Conservation (phyloP, 148 eudicot species). For the Vaccinium darrowii region DNA sequence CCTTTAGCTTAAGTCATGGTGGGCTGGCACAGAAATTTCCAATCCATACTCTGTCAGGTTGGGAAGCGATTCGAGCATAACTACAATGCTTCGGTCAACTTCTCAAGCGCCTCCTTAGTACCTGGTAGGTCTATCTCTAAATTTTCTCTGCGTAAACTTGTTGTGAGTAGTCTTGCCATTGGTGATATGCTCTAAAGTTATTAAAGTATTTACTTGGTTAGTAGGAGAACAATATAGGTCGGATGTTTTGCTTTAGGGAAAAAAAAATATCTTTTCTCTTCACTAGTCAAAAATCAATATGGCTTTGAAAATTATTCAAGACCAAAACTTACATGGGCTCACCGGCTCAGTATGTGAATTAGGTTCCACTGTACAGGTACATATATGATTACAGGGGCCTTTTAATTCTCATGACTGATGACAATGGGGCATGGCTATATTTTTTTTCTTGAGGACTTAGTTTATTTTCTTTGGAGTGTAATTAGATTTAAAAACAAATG, state of each 20-base stretch:
- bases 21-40: slow-evolving; percentile 74
- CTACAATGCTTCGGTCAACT: slow-evolving; percentile 25
- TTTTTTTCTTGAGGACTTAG: neutral
- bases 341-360: neutral
- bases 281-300: neutral
- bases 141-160: slow-evolving; percentile 16
- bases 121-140: slow-evolving; percentile 26
- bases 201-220: slow-evolving; percentile 7
- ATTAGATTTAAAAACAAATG: neutral
- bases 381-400: neutral
- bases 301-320: neutral
- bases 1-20: slow-evolving; percentile 30
- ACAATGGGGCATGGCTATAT: neutral
- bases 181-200: neutral
- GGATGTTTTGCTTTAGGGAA: neutral
- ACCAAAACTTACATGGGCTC: neutral
- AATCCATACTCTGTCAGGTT: slow-evolving; percentile 40
- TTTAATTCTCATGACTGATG: neutral
- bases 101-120: slow-evolving; percentile 26
- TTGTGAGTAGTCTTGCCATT: neutral
- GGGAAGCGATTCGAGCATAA: slow-evolving; percentile 53
- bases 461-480: neutral
- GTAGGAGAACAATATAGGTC: neutral
- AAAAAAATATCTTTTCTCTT: neutral
- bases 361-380: neutral